Evolutionary conservation across 164 flowering plant genomes (phyloP).

Genomic region (Chimonanthus praecox): DNA sequence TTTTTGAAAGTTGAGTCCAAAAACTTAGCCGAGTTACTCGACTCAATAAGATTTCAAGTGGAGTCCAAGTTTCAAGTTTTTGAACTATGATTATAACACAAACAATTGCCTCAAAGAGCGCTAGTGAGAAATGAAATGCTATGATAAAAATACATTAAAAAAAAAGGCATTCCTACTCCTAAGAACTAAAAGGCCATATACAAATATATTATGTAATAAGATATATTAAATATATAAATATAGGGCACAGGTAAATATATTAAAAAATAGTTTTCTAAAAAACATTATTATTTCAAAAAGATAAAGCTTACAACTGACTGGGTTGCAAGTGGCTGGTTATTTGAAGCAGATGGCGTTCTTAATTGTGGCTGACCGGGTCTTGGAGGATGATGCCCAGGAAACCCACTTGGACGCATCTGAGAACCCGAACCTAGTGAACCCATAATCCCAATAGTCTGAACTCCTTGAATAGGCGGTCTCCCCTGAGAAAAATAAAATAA

Average conservation of each 20-base stretch:
- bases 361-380: constrained; percentile 1
- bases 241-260: not conserved
- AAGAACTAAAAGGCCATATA: too few species aligned
- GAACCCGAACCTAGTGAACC: constrained; percentile 45
- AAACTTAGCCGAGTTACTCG: too few species aligned
- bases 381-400: not conserved
- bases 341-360: not conserved
- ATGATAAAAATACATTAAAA: too few species aligned
- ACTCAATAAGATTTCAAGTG: too few species aligned
- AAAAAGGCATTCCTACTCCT: too few species aligned
- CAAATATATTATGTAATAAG: not conserved
- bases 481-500: constrained; percentile 8
- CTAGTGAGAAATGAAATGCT: too few species aligned
- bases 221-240: too few species aligned
- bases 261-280: too few species aligned
- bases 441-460: constrained; percentile 74
- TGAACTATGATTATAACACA: too few species aligned
- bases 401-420: constrained; percentile 48
- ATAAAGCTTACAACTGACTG: constrained; percentile 2
- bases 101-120: too few species aligned
- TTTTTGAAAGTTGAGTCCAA: too few species aligned
- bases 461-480: constrained; percentile 63
- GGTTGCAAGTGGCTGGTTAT: not conserved
- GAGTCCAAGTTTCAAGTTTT: too few species aligned
- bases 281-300: not conserved